Base-by-base conservation (phyloP, 441 rosid species). In the Gossypium schwendimanii region DNA sequence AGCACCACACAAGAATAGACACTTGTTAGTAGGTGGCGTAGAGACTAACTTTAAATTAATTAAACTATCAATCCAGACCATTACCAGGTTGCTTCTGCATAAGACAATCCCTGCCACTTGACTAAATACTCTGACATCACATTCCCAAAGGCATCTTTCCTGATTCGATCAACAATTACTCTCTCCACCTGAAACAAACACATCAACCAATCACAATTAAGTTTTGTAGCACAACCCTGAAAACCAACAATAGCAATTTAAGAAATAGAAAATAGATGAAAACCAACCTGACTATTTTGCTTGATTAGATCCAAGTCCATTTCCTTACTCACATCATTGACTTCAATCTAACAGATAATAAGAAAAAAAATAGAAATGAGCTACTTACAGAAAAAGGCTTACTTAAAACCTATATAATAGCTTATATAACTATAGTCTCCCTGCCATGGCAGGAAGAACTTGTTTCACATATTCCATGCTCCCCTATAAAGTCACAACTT, bases 61-160 rank as follows among this genome's bases (percentile, higher is more conserved):
- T 26, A 18, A 52, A 31, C 47, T 17, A 31, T 33, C 59, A 72
- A 65, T 70, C 75, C 39, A 39, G 63, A 39, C 24, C 31, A 57
- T 76, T 89, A 96, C 99, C 99, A 96, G 72, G 98, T 96, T 74
- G 98, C 98, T 87, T 96, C 99, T 69, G 99, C 99, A 84, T 96
- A 96, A 73, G 99, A 96, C 63, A 96, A 88, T 73, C 99, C 99
- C 80, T 89, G 97, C 99, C 99, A 96, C 89, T 96, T 96, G 76
- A 96, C 98, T 67, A 96, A 78, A 80, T 96, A 96, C 87, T 93
- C 98, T 6, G 93, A 93, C 80, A 91, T 87, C 75, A 93, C 88
- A 76, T 86, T 86, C 70, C 87, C 97, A 76, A 78, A 82, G 75
- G 76, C 78, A 81, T 91, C 98, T 78, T 87, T 91, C 81, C 86